Evolutionary conservation across 208 protist genomes (phyloP).

Genomic region (Herpetomonas tarakana): DNA sequence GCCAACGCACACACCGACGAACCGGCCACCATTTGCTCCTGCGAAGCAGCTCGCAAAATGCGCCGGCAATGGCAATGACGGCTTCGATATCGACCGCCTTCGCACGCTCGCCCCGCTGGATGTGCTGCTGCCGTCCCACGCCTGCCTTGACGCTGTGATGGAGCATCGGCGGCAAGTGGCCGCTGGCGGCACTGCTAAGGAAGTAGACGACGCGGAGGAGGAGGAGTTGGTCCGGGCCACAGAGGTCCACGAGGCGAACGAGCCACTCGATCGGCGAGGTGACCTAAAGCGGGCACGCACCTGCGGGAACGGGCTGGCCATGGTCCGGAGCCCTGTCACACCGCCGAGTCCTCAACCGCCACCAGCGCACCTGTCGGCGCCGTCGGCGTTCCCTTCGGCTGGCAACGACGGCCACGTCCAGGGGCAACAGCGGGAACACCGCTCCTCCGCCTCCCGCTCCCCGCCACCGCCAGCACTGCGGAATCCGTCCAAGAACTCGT

Average conservation of each 20-base stretch:
- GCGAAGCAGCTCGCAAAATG: too few species aligned
- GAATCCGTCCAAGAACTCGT: neutral
- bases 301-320: too few species aligned
- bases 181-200: neutral
- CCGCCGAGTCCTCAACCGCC: neutral
- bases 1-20: too few species aligned
- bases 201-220: neutral
- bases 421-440: neutral
- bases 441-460: neutral
- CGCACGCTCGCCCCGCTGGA: neutral
- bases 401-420: too few species aligned
- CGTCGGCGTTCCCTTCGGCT: too few species aligned
- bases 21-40: too few species aligned
- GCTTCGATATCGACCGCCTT: neutral
- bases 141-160: neutral
- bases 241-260: too few species aligned
- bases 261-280: too few species aligned
- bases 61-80: too few species aligned
- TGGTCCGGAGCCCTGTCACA: neutral
- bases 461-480: neutral
- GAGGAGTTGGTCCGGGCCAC: too few species aligned
- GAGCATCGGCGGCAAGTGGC: neutral
- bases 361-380: neutral
- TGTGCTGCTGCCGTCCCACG: neutral
- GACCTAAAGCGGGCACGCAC: too few species aligned